Conservation (phyloP, 2,329 filamentous ascomycete genomes). For the Trichoderma harzianum region DNA sequence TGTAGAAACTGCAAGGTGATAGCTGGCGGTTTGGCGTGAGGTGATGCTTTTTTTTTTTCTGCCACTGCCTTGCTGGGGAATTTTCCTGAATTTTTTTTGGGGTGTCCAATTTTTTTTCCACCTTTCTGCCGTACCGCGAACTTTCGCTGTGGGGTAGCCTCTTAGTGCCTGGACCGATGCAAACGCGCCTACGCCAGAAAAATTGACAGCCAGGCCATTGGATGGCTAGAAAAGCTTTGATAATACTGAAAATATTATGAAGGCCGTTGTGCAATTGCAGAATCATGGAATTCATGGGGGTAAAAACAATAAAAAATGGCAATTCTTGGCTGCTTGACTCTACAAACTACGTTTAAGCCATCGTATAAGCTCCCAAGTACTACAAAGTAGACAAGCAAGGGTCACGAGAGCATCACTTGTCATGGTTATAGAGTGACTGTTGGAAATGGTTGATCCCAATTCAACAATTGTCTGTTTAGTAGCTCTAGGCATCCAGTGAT, state of each 20-base stretch:
- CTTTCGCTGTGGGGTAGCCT: constrained; percentile 13
- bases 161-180: neutral
- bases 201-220: neutral
- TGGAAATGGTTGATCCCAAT: neutral
- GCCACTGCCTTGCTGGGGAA: constrained; percentile 9
- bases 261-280: neutral
- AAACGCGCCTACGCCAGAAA: neutral
- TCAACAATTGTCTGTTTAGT: neutral
- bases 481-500: neutral
- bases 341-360: neutral
- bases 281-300: neutral
- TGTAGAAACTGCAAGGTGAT: constrained; percentile 1
- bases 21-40: constrained; percentile 7
- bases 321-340: neutral
- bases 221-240: neutral
- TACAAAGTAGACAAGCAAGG: neutral
- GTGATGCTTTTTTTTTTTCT: constrained; percentile 17
- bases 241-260: neutral
- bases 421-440: neutral
- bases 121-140: constrained; percentile 10
- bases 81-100: constrained; percentile 18
- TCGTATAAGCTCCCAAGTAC: neutral
- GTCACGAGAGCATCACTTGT: neutral
- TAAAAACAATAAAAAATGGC: neutral
- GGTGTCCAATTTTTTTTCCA: constrained; percentile 18